A percentile compares a stretch with the other conserved stretches of the same genome.
These are phyloP conservation scores for Rhizophagus prolifer DNA, from an alignment of 192 early-diverging fungal species.

Conservation along the genomic window DNA sequence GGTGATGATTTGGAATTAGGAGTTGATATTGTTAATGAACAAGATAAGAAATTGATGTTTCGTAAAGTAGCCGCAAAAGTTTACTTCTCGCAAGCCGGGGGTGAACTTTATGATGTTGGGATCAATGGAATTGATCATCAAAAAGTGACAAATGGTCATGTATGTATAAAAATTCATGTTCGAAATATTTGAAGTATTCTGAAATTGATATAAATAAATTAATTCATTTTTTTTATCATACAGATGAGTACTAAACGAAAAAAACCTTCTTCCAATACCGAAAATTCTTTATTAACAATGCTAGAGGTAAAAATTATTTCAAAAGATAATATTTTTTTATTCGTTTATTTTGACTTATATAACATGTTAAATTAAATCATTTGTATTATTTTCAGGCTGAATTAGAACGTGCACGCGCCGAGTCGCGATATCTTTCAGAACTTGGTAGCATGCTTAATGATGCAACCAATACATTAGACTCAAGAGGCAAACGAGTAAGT, in stretches of 20 bases:
- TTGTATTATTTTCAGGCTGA: neutral
- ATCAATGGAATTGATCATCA: neutral
- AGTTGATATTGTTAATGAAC: slow-evolving; percentile 24
- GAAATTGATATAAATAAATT: too few relatives aligned
- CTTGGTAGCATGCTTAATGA: neutral
- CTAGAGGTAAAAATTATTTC: neutral
- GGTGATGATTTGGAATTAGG: slow-evolving; percentile 53
- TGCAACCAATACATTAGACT: neutral
- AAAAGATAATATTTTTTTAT: neutral
- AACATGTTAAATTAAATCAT: neutral
- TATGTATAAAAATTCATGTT: neutral
- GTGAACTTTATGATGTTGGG: neutral
- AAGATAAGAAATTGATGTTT: slow-evolving; percentile 9
- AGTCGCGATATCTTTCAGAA: neutral
- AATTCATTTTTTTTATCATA: neutral
- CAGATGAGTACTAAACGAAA: neutral
- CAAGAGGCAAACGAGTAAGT: neutral
- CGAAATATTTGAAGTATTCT: too few relatives aligned
- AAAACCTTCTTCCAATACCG: neutral
- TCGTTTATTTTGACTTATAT: neutral
- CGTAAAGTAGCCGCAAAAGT: slow-evolving; percentile 18
- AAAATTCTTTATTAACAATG: neutral
- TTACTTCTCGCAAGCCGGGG: neutral
- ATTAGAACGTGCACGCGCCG: neutral
- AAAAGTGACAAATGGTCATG: neutral